A percentile compares a stretch with the other conserved stretches of the same genome.
Conservation (phyloP, 768 basidiomycete species). For the Phlegmacium glaucopus region DNA sequence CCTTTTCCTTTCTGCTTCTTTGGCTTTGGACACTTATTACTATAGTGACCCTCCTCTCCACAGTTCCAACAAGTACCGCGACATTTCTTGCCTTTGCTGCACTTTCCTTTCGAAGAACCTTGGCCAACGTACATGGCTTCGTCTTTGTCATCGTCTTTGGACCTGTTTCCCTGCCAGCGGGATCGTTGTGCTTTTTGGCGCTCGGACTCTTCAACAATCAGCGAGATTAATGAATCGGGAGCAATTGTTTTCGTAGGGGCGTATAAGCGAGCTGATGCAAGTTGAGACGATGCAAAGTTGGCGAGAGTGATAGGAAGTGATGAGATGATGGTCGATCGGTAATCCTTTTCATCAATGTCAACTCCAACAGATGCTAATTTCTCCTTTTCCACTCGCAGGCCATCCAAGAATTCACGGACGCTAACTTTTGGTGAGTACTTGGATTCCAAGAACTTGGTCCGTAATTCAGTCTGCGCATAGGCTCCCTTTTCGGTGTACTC, state of each 20-base stretch:
- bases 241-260: too few species aligned
- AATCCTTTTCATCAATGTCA: too few species aligned
- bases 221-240: conserved; percentile 6
- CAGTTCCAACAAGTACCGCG: conserved; percentile 22
- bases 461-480: too few species aligned
- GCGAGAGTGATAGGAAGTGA: conserved; percentile 23
- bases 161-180: conserved; percentile 1
- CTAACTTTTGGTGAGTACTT: conserved; percentile 22
- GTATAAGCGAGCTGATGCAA: conserved; percentile 5
- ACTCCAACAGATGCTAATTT: too few species aligned
- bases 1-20: too few species aligned
- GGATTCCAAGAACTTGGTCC: conserved; percentile 1
- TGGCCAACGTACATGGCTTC: conserved; percentile 14
- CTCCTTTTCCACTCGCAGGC: conserved; percentile 15
- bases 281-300: conserved; percentile 21
- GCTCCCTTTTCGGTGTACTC: too few species aligned
- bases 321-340: conserved; percentile 24
- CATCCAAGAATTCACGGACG: conserved; percentile 22
- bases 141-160: conserved; percentile 9
- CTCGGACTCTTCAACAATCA: conserved; percentile 16
- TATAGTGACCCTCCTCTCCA: conserved; percentile 19
- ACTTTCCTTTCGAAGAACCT: conserved; percentile 3
- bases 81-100: conserved; percentile 7
- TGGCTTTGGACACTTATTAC: conserved; percentile 21
- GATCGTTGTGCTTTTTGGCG: conserved; percentile 7